Evolutionary conservation across 1,284 basidiomycete species (phyloP).

Genomic region (Ganoderma lucidum): DNA sequence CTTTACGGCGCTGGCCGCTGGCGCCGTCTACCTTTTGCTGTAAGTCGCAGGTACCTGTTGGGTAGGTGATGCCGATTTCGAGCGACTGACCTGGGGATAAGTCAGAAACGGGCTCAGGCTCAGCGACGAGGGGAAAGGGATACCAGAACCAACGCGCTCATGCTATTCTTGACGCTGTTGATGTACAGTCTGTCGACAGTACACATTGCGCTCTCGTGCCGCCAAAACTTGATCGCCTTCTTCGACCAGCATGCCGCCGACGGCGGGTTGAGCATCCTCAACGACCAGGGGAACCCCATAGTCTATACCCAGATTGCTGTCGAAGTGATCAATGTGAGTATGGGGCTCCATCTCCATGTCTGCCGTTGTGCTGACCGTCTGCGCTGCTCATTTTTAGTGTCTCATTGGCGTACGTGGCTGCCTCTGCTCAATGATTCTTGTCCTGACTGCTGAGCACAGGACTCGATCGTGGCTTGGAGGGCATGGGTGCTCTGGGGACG

Average conservation of each 20-base stretch:
- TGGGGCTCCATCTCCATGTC: background rate
- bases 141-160: conserved; percentile 3
- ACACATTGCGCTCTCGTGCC: conserved; percentile 11
- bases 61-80: background rate
- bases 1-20: conserved; percentile 13
- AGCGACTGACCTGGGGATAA: background rate
- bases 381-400: background rate
- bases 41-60: background rate
- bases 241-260: conserved; percentile 14
- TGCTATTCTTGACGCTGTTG: conserved; percentile 14
- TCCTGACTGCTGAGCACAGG: background rate
- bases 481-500: conserved; percentile 14
- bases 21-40: conserved; percentile 17
- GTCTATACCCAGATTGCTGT: conserved; percentile 12
- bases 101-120: background rate
- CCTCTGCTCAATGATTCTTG: background rate
- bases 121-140: background rate
- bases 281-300: conserved; percentile 9
- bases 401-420: conserved; percentile 1
- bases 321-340: conserved; percentile 17
- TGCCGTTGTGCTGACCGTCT: background rate
- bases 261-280: conserved; percentile 4
- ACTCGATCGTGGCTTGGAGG: conserved; percentile 18
- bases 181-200: conserved; percentile 18
- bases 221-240: conserved; percentile 14